These are phyloP conservation scores for Chionographis japonica DNA, from an alignment of 106 monocot species.

Conservation along the genomic window DNA sequence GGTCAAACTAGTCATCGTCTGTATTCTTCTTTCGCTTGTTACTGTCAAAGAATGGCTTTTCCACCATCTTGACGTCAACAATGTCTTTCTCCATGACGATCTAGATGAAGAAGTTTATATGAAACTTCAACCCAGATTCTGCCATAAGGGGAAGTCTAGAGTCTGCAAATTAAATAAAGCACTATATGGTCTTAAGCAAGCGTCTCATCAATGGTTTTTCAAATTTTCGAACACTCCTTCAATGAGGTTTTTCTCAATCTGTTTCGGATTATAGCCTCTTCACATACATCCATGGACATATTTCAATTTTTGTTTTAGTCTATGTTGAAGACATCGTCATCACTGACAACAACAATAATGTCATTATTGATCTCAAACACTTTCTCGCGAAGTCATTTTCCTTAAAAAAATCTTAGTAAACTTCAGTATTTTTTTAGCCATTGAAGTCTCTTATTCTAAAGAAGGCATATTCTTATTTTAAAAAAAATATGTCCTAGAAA, in stretches of 20 bases:
- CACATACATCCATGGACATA: neutral
- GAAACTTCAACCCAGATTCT: neutral
- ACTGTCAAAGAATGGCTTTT: neutral
- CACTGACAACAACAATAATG: neutral
- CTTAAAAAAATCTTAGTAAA: neutral
- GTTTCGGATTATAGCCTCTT: neutral
- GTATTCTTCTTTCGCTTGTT: neutral
- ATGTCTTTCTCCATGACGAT: too few species aligned
- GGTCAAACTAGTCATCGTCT: too few species aligned
- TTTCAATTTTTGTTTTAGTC: neutral
- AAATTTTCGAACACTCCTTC: neutral
- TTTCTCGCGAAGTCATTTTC: neutral
- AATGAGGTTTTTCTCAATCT: neutral
- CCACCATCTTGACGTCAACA: neutral
- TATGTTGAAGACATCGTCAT: neutral
- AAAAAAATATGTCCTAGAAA: neutral
- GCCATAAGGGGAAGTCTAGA: neutral
- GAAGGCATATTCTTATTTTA: neutral
- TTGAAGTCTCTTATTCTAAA: neutral
- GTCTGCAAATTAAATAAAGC: constrained; percentile 2
- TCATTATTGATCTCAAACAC: neutral
- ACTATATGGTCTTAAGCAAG: neutral
- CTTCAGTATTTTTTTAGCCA: constrained; percentile 1
- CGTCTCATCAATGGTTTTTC: neutral
- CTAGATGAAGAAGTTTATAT: too few species aligned